A percentile compares a stretch with the other conserved stretches of the same genome.
phyloP scores from a whole-genome alignment of 805 yeast genomes.

The Wickerhamia fluorescens region DNA sequence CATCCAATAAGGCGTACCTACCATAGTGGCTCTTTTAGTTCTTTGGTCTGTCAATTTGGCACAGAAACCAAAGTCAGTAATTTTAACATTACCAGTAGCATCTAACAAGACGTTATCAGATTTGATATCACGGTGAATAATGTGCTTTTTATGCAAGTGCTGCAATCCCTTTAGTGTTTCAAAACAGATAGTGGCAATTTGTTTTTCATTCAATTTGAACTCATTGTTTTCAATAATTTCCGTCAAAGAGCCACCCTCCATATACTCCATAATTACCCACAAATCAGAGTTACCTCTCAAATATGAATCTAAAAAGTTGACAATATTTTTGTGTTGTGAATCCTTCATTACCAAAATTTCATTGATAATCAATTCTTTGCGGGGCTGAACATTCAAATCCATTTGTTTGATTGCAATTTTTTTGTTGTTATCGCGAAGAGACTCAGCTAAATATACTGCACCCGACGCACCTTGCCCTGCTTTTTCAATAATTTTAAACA shows the following conservation, averaged over 20 bases:
- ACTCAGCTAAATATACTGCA: constrained; percentile 81
- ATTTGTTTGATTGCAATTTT: constrained; percentile 96
- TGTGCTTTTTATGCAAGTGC: constrained; percentile 84
- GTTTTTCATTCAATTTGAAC: constrained; percentile 64
- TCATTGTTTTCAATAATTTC: constrained; percentile 91
- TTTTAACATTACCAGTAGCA: constrained; percentile 37
- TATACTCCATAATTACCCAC: constrained; percentile 99
- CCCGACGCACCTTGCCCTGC: constrained; percentile 99
- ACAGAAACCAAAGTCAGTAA: constrained; percentile 42
- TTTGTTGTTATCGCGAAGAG: constrained; percentile 45
- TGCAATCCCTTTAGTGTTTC: constrained; percentile 90
- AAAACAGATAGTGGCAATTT: constrained; percentile 83
- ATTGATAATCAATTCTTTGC: constrained; percentile 91
- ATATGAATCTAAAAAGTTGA: constrained; percentile 88
- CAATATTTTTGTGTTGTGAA: constrained; percentile 89
- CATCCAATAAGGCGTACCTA: constrained; percentile 89
- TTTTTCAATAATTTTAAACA: constrained; percentile 67
- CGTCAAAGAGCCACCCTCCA: constrained; percentile 98
- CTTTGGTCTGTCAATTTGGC: constrained; percentile 72
- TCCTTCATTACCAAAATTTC: constrained; percentile 97
- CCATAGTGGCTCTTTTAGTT: constrained; percentile 76
- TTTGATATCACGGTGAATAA: constrained; percentile 63
- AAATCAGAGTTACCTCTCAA: constrained; percentile 71
- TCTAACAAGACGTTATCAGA: constrained; percentile 40
- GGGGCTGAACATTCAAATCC: constrained; percentile 84